Conservation (phyloP, 1,139 yeast genomes). For the Yamadazyma dushanensis region DNA sequence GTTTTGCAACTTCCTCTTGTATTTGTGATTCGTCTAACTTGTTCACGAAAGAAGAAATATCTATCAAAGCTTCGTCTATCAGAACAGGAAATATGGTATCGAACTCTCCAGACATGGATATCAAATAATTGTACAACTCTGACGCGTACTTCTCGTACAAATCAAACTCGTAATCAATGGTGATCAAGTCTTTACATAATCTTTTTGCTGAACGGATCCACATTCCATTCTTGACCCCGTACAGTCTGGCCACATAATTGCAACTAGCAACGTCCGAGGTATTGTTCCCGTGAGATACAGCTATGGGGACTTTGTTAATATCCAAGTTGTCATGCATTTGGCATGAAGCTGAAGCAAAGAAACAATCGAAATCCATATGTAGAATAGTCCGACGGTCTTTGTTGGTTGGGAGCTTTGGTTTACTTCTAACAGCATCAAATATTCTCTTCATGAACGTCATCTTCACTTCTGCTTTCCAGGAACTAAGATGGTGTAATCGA, state of each 20-base stretch:
- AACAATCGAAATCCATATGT: conserved; percentile 92
- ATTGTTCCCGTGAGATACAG: conserved; percentile 79
- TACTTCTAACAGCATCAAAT: conserved; percentile 15
- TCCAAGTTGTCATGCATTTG: conserved; percentile 56
- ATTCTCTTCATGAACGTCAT: conserved; percentile 54
- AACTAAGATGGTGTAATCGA: conserved; percentile 81
- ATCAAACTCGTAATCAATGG: conserved; percentile 72
- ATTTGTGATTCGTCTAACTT: conserved; percentile 6
- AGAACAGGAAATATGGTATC: conserved; percentile 80
- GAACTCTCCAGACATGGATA: conserved; percentile 40
- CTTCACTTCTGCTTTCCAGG: conserved; percentile 80
- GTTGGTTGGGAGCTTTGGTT: conserved; percentile 1
- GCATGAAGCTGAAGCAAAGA: conserved; percentile 86
- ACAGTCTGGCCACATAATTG: conserved; percentile 76
- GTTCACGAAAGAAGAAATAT: conserved; percentile 47
- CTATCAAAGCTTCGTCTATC: conserved; percentile 86
- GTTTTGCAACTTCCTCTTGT: conserved; percentile 18
- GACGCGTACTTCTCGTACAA: conserved; percentile 57
- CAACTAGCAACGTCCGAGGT: conserved; percentile 87
- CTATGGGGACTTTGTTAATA: conserved; percentile 62
- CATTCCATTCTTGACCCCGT: conserved; percentile 84
- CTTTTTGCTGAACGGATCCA: conserved; percentile 71
- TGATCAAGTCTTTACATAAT: conserved; percentile 63
- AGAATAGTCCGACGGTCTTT: conserved; percentile 40
- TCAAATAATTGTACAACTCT: conserved; percentile 56